Conservation (phyloP, 2,329 filamentous ascomycete genomes). For the Canariomyces notabilis region DNA sequence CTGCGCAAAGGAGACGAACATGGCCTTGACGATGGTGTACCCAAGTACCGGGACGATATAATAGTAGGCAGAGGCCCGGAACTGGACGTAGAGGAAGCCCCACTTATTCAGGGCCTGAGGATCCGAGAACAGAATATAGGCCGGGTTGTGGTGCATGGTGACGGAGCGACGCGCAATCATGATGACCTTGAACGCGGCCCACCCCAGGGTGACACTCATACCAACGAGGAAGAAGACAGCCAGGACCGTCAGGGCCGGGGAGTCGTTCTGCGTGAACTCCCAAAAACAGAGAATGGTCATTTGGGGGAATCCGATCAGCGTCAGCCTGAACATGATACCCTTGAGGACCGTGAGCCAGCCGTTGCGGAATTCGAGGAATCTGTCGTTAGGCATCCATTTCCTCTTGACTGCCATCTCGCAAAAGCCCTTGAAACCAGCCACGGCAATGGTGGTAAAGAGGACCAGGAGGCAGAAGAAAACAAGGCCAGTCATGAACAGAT, state of each 20-base stretch:
- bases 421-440: slow-evolving; percentile 73
- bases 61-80: slow-evolving; percentile 92
- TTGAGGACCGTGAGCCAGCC: slow-evolving; percentile 91
- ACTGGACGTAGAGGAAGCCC: slow-evolving; percentile 97
- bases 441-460: slow-evolving; percentile 64
- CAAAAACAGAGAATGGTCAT: slow-evolving; percentile 87
- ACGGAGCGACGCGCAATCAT: slow-evolving; percentile 84
- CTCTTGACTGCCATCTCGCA: slow-evolving; percentile 72
- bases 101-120: slow-evolving; percentile 93
- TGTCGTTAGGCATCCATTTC: slow-evolving; percentile 75
- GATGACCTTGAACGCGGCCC: slow-evolving; percentile 87
- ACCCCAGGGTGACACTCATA: slow-evolving; percentile 70
- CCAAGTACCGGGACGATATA: slow-evolving; percentile 76
- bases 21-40: slow-evolving; percentile 80
- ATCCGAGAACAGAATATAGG: slow-evolving; percentile 94
- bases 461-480: slow-evolving; percentile 86
- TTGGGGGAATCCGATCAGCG: slow-evolving; percentile 86
- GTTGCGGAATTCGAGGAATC: slow-evolving; percentile 89
- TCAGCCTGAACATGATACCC: slow-evolving; percentile 86
- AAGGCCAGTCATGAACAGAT: slow-evolving; percentile 88
- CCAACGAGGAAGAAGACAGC: slow-evolving; percentile 85
- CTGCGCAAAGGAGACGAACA: slow-evolving; percentile 83
- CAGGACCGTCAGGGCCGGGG: slow-evolving; percentile 76
- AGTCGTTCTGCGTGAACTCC: slow-evolving; percentile 86
- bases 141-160: slow-evolving; percentile 88